A percentile compares a stretch with the other conserved stretches of the same genome.
Evolutionary conservation across 768 basidiomycete genomes (phyloP).

Genomic region (Psilocybe azurescens): DNA sequence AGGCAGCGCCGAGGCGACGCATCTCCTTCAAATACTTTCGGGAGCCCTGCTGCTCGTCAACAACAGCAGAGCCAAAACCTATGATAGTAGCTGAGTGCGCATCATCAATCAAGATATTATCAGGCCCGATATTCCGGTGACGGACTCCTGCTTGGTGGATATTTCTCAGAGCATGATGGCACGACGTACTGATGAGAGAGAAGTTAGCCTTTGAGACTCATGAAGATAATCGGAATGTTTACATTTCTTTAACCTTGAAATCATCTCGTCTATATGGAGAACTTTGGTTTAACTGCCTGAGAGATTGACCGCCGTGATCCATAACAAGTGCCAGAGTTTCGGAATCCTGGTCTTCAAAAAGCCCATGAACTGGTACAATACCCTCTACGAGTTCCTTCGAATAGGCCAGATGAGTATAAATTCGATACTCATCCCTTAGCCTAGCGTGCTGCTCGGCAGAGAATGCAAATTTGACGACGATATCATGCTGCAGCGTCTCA

Average conservation of each 20-base stretch:
- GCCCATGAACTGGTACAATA: conserved; percentile 2
- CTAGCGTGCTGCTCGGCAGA: background rate
- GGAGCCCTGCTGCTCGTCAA: background rate
- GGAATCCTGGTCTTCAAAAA: conserved; percentile 11
- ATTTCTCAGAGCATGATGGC: background rate
- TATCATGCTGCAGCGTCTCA: background rate
- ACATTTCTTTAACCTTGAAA: too few relatives aligned
- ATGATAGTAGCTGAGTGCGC: background rate
- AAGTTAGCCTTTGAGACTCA: background rate
- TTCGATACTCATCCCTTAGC: background rate
- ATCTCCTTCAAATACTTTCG: background rate
- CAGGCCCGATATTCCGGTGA: conserved; percentile 6
- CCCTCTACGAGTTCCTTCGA: background rate
- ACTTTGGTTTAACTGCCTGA: background rate
- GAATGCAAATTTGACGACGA: conserved; percentile 9
- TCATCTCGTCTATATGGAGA: too few relatives aligned
- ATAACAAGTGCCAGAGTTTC: conserved; percentile 1
- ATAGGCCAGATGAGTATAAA: conserved; percentile 1
- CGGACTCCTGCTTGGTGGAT: conserved; percentile 9
- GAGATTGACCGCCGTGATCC: conserved; percentile 3
- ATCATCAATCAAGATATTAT: conserved; percentile 7
- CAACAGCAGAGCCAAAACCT: conserved; percentile 6
- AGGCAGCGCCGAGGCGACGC: background rate
- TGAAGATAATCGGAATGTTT: too few relatives aligned
- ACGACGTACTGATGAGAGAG: background rate